A percentile compares a stretch with the other conserved stretches of the same genome.
Conservation (phyloP, 2,329 filamentous ascomycete genomes). For the Alternaria brassicae region DNA sequence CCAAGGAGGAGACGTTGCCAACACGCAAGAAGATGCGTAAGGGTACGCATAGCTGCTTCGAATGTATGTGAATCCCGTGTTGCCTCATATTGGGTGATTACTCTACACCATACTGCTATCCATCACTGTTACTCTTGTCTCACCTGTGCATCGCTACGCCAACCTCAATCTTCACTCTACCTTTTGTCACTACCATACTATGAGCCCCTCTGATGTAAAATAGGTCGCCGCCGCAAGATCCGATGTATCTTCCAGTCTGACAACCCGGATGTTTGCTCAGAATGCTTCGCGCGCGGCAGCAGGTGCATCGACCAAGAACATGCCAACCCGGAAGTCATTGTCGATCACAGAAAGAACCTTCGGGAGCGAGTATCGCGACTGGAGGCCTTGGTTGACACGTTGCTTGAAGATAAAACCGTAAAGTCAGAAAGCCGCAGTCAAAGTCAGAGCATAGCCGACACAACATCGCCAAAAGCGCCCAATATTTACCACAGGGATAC, state of each 20-base stretch:
- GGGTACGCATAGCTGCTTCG: constrained; percentile 55
- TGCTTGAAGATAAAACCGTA: constrained; percentile 47
- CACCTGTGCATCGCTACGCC: constrained; percentile 7
- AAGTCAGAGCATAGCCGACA: constrained; percentile 34
- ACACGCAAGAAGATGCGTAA: constrained; percentile 54
- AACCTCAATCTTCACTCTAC: constrained; percentile 3
- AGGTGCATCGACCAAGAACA: constrained; percentile 57
- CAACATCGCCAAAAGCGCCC: constrained; percentile 37
- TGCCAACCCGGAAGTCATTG: constrained; percentile 50
- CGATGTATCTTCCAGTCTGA: constrained; percentile 55
- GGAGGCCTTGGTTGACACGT: constrained; percentile 50
- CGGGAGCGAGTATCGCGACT: constrained; percentile 53
- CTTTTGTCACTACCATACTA: neutral
- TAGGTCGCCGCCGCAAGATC: constrained; percentile 60
- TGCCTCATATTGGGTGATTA: constrained; percentile 7
- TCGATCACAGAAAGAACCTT: constrained; percentile 54
- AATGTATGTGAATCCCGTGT: constrained; percentile 47
- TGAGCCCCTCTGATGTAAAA: constrained; percentile 29
- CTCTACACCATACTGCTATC: constrained; percentile 6
- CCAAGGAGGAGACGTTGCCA: constrained; percentile 45
- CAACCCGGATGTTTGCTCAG: constrained; percentile 52
- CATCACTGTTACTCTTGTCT: constrained; percentile 6
- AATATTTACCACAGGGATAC: constrained; percentile 33
- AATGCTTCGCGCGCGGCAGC: constrained; percentile 55
- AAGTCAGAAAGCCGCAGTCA: constrained; percentile 39